Percentiles rank a stretch among this genome's conserved stretches.
These are phyloP conservation scores for Coemansia sp. DNA, from an alignment of 192 early-diverging fungal species.

Conservation along the genomic window DNA sequence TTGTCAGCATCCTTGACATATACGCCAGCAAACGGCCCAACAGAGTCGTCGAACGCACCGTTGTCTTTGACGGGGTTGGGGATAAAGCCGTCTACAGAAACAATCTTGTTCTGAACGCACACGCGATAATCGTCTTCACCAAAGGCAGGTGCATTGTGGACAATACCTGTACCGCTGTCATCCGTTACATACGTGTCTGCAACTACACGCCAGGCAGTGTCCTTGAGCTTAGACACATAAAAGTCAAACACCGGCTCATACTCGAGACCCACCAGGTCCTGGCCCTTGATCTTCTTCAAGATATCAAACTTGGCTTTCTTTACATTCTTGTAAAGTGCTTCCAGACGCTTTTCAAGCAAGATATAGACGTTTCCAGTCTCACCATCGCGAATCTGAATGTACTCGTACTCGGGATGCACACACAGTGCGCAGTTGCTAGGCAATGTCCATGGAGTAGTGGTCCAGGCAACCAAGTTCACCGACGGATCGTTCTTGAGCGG, in stretches of 20 bases:
- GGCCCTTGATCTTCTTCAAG: constrained; percentile 72
- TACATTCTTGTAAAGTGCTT: constrained; percentile 87
- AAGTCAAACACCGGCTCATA: constrained; percentile 92
- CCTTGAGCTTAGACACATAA: constrained; percentile 68
- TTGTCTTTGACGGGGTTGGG: constrained; percentile 89
- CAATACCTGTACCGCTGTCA: constrained; percentile 94
- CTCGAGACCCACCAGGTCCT: constrained; percentile 78
- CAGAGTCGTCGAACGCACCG: constrained; percentile 74
- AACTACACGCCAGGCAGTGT: constrained; percentile 79
- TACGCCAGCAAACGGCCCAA: constrained; percentile 75
- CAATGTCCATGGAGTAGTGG: constrained; percentile 98
- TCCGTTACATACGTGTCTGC: constrained; percentile 91
- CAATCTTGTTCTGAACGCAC: constrained; percentile 74
- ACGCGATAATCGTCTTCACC: constrained; percentile 99
- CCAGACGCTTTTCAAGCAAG: constrained; percentile 80
- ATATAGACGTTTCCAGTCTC: constrained; percentile 82
- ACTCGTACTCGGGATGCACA: constrained; percentile 91
- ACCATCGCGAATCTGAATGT: constrained; percentile 90
- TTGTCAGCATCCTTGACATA: constrained; percentile 99
- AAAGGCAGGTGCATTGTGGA: constrained; percentile 95
- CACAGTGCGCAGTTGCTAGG: constrained; percentile 93
- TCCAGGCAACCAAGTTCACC: constrained; percentile 89
- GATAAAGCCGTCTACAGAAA: constrained; percentile 77
- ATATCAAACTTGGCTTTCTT: constrained; percentile 94
- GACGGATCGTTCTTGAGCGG: constrained; percentile 80